Evolutionary conservation across 75 land plant genomes (phyloP).

Genomic region (Cryptomeria japonica): DNA sequence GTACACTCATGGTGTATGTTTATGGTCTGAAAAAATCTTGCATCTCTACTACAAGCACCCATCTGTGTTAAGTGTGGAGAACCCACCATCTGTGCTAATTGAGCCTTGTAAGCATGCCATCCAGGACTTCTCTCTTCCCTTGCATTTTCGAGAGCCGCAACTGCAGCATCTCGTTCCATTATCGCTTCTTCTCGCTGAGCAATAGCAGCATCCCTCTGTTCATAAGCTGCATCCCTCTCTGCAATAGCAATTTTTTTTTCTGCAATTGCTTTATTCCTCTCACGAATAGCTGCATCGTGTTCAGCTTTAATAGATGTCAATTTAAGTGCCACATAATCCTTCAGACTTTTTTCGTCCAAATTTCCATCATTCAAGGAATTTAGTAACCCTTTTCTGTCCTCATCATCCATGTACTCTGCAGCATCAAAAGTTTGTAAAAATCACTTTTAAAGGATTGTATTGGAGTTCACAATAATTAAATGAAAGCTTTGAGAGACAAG

Average conservation of each 20-base stretch:
- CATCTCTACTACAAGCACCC: slow-evolving; percentile 8
- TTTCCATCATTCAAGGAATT: slow-evolving; percentile 9
- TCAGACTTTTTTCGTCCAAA: slow-evolving; percentile 13
- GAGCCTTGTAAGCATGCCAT: slow-evolving; percentile 18
- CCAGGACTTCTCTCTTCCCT: slow-evolving; percentile 17
- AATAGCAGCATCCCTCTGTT: slow-evolving; percentile 36
- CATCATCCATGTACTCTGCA: slow-evolving; percentile 23
- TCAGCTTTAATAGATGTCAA: slow-evolving; percentile 33
- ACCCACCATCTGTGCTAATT: slow-evolving; percentile 9
- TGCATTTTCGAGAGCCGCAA: slow-evolving; percentile 25
- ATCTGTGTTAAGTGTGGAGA: slow-evolving; percentile 8
- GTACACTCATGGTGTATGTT: slow-evolving; percentile 10
- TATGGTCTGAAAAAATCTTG: slow-evolving; percentile 9
- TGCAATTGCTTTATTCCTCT: slow-evolving; percentile 39
- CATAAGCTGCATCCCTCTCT: slow-evolving; percentile 39
- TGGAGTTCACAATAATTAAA: not conserved
- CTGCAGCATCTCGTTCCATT: slow-evolving; percentile 35
- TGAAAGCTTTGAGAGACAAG: not conserved
- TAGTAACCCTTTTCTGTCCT: slow-evolving; percentile 16
- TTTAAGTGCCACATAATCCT: slow-evolving; percentile 15
- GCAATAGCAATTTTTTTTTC: slow-evolving; percentile 26
- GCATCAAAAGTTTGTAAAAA: not conserved
- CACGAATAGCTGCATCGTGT: slow-evolving; percentile 36
- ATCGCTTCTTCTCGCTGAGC: slow-evolving; percentile 41
- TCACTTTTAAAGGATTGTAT: not conserved